Percentiles rank a stretch among this genome's conserved stretches.
phyloP scores from a whole-genome alignment of 148 eudicot species.

The Silene latifolia region DNA sequence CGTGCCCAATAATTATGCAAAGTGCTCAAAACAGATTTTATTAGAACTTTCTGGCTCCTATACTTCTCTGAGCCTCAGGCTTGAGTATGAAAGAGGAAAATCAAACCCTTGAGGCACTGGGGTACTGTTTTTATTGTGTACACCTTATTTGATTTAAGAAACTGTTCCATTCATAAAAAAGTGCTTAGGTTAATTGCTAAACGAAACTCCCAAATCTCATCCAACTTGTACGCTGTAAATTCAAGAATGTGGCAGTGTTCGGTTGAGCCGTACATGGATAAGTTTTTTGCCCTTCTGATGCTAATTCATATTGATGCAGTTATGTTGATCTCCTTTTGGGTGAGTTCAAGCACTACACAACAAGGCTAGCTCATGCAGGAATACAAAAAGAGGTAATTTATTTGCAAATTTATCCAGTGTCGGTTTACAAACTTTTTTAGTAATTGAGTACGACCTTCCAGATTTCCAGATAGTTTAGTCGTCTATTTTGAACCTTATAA shows the following conservation, averaged over 20 bases:
- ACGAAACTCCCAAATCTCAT: background rate
- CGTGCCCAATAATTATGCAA: no score
- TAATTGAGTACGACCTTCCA: background rate
- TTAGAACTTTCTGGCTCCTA: no score
- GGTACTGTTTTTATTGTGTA: background rate
- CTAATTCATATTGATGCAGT: slow-evolving; percentile 36
- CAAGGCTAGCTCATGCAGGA: slow-evolving; percentile 90
- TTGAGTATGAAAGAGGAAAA: no score
- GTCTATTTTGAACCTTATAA: background rate
- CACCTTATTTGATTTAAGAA: background rate
- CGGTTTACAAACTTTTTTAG: background rate
- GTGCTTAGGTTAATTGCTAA: background rate
- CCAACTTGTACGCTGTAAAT: background rate
- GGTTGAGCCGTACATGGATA: background rate
- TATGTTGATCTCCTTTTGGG: slow-evolving; percentile 92
- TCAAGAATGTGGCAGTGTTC: background rate
- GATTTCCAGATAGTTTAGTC: background rate
- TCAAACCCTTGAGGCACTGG: background rate
- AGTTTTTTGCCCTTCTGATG: slow-evolving; percentile 10
- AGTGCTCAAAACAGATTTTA: no score
- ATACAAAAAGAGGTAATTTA: slow-evolving; percentile 70
- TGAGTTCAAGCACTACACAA: slow-evolving; percentile 87
- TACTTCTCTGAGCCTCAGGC: no score
- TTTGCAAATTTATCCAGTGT: background rate
- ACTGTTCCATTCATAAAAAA: slow-evolving; percentile 2